A percentile compares a stretch with the other conserved stretches of the same genome.
Conservation (phyloP, 192 early-diverging fungal genomes). For the Paraglomus occultum region DNA sequence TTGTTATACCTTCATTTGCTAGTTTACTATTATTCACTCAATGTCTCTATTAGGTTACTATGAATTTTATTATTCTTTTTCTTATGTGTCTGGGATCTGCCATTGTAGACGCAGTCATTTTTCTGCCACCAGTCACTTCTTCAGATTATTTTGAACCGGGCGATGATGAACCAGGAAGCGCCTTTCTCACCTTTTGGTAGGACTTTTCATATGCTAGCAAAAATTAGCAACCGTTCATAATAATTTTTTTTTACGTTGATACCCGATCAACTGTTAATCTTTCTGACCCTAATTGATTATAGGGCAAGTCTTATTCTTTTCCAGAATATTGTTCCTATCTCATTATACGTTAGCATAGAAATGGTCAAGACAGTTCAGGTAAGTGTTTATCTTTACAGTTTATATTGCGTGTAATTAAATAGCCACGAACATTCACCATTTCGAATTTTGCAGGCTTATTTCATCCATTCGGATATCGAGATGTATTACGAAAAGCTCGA, state of each 20-base stretch:
- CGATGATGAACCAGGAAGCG: slow-evolving; percentile 50
- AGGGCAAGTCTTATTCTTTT: slow-evolving; percentile 86
- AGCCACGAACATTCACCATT: slow-evolving; percentile 1
- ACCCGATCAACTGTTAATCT: background rate
- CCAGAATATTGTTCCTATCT: slow-evolving; percentile 96
- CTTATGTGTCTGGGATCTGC: slow-evolving; percentile 69
- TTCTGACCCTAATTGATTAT: background rate
- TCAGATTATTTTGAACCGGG: slow-evolving; percentile 49
- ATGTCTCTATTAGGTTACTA: slow-evolving; percentile 52
- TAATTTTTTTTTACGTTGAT: background rate
- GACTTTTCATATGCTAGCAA: background rate
- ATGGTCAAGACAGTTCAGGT: slow-evolving; percentile 86
- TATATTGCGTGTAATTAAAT: background rate
- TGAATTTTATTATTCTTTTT: slow-evolving; percentile 80
- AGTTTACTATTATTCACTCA: slow-evolving; percentile 16
- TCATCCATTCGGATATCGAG: slow-evolving; percentile 86
- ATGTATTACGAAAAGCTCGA: slow-evolving; percentile 84
- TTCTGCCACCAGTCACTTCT: slow-evolving; percentile 51
- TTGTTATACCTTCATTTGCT: slow-evolving; percentile 4
- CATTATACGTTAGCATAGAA: slow-evolving; percentile 91
- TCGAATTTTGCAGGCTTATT: slow-evolving; percentile 62
- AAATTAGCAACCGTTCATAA: background rate
- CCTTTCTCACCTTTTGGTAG: slow-evolving; percentile 73
- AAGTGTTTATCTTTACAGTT: slow-evolving; percentile 20
- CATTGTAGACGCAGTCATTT: slow-evolving; percentile 63